These are phyloP conservation scores for Penicillium occitanis DNA, from an alignment of 2,329 filamentous ascomycete species.

Conservation along the genomic window DNA sequence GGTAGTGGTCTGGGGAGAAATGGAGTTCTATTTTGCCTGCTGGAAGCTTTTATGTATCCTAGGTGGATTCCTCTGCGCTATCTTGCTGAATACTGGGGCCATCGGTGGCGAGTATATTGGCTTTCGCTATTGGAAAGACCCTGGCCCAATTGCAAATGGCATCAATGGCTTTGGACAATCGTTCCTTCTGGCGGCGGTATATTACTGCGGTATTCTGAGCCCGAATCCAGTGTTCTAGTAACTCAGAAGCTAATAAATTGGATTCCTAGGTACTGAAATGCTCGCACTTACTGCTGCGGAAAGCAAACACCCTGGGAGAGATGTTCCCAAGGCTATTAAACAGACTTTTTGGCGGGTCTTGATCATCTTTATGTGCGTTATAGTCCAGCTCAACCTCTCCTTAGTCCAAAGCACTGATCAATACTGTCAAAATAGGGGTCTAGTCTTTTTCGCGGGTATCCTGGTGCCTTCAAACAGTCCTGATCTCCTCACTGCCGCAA, in stretches of 20 bases:
- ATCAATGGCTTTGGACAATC: constrained; percentile 36
- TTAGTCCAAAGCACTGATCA: not conserved
- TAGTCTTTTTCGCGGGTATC: constrained; percentile 12
- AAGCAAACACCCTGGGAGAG: constrained; percentile 64
- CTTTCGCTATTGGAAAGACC: constrained; percentile 36
- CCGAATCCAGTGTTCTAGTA: not conserved
- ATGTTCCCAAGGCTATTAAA: constrained; percentile 54
- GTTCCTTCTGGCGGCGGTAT: constrained; percentile 40
- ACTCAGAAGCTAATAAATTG: not conserved
- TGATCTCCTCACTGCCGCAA: constrained; percentile 11
- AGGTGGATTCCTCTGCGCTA: constrained; percentile 35
- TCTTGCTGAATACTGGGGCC: constrained; percentile 37
- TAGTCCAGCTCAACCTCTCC: not conserved
- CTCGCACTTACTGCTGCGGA: constrained; percentile 46
- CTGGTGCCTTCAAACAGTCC: constrained; percentile 13
- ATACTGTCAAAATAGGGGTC: not conserved
- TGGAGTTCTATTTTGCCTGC: constrained; percentile 41
- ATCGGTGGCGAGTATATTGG: constrained; percentile 38
- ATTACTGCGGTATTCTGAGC: constrained; percentile 26
- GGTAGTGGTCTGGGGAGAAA: constrained; percentile 47
- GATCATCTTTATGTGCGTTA: constrained; percentile 8
- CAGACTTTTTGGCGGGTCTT: constrained; percentile 12
- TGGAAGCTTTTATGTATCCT: constrained; percentile 38
- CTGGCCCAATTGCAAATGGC: constrained; percentile 18
- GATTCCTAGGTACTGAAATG: constrained; percentile 32